Base-by-base conservation (phyloP, 257 asterid species). In the Solanum dulcamara region DNA sequence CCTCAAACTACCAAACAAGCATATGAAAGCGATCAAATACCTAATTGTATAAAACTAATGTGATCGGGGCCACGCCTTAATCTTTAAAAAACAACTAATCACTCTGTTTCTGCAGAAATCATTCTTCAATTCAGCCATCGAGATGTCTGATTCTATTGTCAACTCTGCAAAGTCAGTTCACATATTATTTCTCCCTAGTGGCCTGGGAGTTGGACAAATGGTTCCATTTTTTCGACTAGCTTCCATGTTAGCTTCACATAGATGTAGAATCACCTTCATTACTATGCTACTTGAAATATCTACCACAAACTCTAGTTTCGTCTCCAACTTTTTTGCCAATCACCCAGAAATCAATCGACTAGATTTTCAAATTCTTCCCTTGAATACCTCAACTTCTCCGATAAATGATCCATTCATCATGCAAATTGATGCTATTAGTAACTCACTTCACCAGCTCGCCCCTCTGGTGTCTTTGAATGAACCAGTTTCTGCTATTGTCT, bases 161-260 rank as follows among this genome's bases (percentile, higher is more conserved):
- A 48, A 48, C 83, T 48, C 24, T 26, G 51, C 30, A 8, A 82
- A 82, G 40, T 42, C 60, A 48, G 55, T 86, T 71, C 91, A 88
- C 87, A 67, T 87, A 79, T 89, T 87, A 37, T 79, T 88, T 66
- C 80, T 89, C 70, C 91, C 92, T 4, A 88, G 92, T 60, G 90
- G 85, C 2, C 68, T 82, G 30, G 82, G 92, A 80, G 81, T 70
- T 12, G 89, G 91, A 50, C 87, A 85, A 71, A 42, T 59, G 74
- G 60, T 66, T 50, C 89, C 87, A 12, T 84, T 89, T 74, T 24
- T 80, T 75, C 89, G 81, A 28, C 80, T 91, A 17, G 91, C 93
- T 68, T 83, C 84, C 35, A 60, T n/a, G 86, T 53, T 89, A 59
- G 88, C 88, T 33, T 85, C 90, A 0, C 37, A 35, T 11, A 87